These are phyloP conservation scores for Diplodia intermedia DNA, from an alignment of 2,329 filamentous ascomycete genomes.

Conservation along the genomic window DNA sequence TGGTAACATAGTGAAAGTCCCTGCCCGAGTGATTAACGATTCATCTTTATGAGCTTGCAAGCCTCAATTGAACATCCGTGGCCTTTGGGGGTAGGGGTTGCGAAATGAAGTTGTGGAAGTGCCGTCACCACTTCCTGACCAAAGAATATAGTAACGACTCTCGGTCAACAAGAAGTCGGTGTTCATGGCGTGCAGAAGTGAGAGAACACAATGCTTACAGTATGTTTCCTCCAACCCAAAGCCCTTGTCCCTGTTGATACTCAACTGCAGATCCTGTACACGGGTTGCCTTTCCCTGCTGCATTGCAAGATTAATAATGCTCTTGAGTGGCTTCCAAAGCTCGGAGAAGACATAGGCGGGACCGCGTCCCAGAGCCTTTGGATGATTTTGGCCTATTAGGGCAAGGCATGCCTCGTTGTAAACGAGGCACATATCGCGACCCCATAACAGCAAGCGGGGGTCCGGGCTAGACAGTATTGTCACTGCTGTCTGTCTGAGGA, in stretches of 20 bases:
- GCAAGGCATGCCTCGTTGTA: conserved; percentile 73
- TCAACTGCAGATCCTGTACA: conserved; percentile 18
- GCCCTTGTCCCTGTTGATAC: conserved; percentile 14
- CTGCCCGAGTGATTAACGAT: neutral
- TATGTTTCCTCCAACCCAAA: conserved; percentile 31
- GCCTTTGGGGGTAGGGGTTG: neutral
- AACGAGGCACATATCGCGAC: conserved; percentile 69
- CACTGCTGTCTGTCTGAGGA: conserved; percentile 76
- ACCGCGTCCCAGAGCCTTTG: conserved; percentile 66
- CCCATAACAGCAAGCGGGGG: conserved; percentile 64
- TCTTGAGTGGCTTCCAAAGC: conserved; percentile 20
- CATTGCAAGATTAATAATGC: conserved; percentile 29
- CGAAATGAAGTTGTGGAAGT: neutral
- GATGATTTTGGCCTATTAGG: conserved; percentile 75
- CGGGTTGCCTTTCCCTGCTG: conserved; percentile 28
- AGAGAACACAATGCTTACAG: conserved; percentile 21
- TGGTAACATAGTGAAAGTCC: conserved; percentile 31
- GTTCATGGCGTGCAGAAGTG: too few species aligned
- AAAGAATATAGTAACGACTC: neutral
- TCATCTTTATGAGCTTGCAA: too few species aligned
- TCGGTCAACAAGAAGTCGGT: too few species aligned
- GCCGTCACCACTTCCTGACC: neutral
- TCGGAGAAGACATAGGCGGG: conserved; percentile 27
- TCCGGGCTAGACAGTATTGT: conserved; percentile 65
- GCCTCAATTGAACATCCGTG: neutral